phyloP scores from a whole-genome alignment of 129 eudicot species.

The Mikania micrantha region DNA sequence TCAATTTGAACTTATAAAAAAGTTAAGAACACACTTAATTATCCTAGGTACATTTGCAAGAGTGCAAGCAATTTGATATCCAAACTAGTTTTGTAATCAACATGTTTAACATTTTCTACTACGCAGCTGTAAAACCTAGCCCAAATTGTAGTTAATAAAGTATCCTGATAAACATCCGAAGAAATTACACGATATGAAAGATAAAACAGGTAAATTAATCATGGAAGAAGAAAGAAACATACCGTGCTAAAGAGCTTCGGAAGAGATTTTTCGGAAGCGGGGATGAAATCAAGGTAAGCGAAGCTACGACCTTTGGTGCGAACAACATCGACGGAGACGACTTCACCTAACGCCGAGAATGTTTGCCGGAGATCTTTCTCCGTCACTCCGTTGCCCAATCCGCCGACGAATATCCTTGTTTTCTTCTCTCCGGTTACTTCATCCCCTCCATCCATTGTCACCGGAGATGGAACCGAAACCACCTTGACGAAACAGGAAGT shows the following conservation, averaged over 20 bases:
- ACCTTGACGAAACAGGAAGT: not conserved
- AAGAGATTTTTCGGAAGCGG: conserved; percentile 67
- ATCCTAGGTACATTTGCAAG: too few species aligned
- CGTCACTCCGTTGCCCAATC: conserved; percentile 68
- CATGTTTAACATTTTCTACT: not conserved
- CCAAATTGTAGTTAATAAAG: not conserved
- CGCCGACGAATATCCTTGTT: conserved; percentile 76
- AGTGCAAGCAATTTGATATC: not conserved
- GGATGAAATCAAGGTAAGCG: conserved; percentile 75
- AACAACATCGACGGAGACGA: conserved; percentile 55
- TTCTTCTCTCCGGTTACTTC: conserved; percentile 21
- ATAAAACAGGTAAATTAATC: not conserved
- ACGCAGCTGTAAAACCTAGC: not conserved
- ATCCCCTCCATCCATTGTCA: conserved; percentile 8
- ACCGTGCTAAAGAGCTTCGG: conserved; percentile 96
- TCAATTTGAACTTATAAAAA: not conserved
- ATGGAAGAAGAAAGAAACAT: conserved; percentile 3
- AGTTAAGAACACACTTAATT: too few species aligned
- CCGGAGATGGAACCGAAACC: not conserved
- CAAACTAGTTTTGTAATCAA: not conserved
- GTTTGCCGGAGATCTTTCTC: conserved; percentile 69
- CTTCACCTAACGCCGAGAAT: conserved; percentile 59
- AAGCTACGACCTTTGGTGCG: conserved; percentile 91
- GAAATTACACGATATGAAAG: not conserved
- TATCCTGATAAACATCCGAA: not conserved